Conservation (phyloP, 176 grass and related monocot species). For the Oryza longistaminata region DNA sequence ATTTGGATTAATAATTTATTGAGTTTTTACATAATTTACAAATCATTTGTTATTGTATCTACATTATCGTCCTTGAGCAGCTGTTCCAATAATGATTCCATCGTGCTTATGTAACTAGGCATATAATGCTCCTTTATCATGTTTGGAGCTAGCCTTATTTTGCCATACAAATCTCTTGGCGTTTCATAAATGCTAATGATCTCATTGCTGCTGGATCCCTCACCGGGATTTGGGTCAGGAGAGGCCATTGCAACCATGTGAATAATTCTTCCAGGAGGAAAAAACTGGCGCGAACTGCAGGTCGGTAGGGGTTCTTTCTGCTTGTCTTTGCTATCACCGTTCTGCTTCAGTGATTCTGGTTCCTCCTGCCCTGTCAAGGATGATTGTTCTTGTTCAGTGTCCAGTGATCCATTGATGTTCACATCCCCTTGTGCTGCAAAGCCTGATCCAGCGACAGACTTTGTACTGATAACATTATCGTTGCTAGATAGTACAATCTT, state of each 20-base stretch:
- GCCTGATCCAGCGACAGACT: not conserved
- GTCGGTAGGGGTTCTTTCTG: constrained; percentile 11
- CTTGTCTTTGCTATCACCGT: not conserved
- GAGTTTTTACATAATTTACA: constrained; percentile 44
- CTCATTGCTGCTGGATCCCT: constrained; percentile 44
- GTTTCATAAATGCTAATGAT: constrained; percentile 51
- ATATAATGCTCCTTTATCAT: constrained; percentile 79
- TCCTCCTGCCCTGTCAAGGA: not conserved
- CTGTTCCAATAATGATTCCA: constrained; percentile 64
- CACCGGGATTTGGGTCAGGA: not conserved
- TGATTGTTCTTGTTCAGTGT: not conserved
- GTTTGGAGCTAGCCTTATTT: constrained; percentile 61
- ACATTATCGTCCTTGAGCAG: constrained; percentile 38
- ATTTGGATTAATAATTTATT: constrained; percentile 29
- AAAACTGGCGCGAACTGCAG: constrained; percentile 38
- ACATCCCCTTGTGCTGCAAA: not conserved
- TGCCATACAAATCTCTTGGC: constrained; percentile 66
- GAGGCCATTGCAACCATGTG: constrained; percentile 59
- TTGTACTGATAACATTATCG: not conserved
- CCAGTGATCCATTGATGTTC: constrained; percentile 8
- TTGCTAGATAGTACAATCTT: not conserved
- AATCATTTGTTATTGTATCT: constrained; percentile 27
- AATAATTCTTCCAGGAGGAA: constrained; percentile 69
- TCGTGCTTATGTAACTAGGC: constrained; percentile 65
- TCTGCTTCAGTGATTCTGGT: not conserved